phyloP scores from a whole-genome alignment of 1,284 basidiomycete species.

The Chondrostereum purpureum region DNA sequence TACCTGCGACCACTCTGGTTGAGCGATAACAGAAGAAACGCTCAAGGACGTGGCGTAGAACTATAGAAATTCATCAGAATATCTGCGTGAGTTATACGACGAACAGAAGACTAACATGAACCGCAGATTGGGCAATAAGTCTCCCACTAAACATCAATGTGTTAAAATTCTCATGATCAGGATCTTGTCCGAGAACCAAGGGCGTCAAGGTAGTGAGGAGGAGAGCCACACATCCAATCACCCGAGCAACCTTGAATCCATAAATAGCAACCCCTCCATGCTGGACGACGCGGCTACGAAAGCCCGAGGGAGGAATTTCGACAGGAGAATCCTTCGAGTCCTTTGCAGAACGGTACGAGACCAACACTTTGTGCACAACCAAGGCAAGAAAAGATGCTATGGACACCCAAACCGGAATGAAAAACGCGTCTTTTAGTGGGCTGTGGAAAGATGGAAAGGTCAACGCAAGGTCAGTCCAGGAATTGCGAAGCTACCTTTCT shows the following conservation, averaged over 20 bases:
- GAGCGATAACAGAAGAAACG: constrained; percentile 17
- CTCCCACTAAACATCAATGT: background rate
- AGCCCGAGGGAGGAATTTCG: no score
- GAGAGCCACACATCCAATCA: background rate
- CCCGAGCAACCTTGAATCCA: background rate
- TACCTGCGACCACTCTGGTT: constrained; percentile 2
- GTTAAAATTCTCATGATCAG: background rate
- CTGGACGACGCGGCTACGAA: no score
- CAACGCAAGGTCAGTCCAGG: no score
- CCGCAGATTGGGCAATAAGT: background rate
- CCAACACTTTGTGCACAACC: no score
- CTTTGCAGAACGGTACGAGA: no score
- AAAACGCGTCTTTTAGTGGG: no score
- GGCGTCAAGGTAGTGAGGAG: background rate
- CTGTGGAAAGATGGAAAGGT: no score
- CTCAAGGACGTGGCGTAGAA: constrained; percentile 20
- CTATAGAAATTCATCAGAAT: background rate
- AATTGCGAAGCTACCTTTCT: no score
- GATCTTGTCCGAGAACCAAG: background rate
- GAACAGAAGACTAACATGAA: background rate
- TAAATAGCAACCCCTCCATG: background rate
- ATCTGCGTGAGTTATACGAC: background rate
- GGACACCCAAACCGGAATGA: no score
- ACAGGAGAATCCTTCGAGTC: no score
- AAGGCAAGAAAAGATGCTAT: no score